Evolutionary conservation across 495 filamentous ascomycete species (phyloP), one percentile per base, ranked within the genome.

Genomic region (Xylaria nigripes): DNA sequence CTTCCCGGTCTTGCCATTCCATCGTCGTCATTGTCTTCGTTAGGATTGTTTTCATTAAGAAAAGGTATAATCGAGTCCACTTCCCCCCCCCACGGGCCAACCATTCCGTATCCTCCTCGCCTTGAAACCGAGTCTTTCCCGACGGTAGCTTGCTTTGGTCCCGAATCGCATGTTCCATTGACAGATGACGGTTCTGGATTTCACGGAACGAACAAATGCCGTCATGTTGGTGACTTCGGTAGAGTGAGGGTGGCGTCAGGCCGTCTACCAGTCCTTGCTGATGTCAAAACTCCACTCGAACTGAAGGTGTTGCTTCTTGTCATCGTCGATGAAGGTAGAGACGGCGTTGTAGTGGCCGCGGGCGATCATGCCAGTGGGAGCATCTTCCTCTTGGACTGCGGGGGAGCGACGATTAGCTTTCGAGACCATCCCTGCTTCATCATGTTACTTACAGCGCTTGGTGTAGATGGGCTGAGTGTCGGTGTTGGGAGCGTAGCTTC

Each of bases 281-380:
- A 98, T 95, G 60, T 95, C 86, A 61, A 98, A 96, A 46, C 81
- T 77, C 93, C 93, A 98, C 52, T 91, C 84, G 71, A 98, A 97
- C 61, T 83, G 72, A 36, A 98, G 76, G 69, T 97, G 89, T 27
- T 76, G 82, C 68, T 88, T 80, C 57, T 87, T 77, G 72, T 98
- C 93, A 57, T 98, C 93, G 66, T 98, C 93, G 50, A 93, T 74
- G 70, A 98, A 97, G 68, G 79, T 87, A 48, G 86, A 93, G 45
- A 78, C 72, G 18, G 89, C 92, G 44, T 86, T 81, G 76, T 97
- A 98, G 68, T 85, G 77, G 46, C 89, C 94, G 44, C 93, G 84
- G 52, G 80, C 85, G 8, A 95, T 62, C 84, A 95, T 90, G 66
- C 91, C 92, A 15, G 84, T 81, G 16, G 93, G 93, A 13, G 93